Base-by-base conservation (phyloP, 2,329 filamentous ascomycete species). In the Monosporascus sp. region DNA sequence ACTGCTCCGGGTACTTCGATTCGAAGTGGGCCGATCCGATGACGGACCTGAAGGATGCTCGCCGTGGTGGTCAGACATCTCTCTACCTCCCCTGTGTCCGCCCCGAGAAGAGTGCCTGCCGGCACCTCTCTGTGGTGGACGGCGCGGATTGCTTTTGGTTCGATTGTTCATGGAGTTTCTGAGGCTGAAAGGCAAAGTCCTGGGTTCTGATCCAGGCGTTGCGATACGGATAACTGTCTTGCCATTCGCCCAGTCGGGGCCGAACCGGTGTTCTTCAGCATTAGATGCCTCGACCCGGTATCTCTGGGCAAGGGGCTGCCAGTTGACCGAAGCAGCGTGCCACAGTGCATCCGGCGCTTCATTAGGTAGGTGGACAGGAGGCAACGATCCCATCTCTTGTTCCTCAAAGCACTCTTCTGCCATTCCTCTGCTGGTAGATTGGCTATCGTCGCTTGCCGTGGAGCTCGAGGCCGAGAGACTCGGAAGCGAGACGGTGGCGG, bases 381-480 rank as follows among this genome's bases (percentile, higher is more conserved):
- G 88, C n/a, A 90, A 71, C 7, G 88, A 91, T 3, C 88, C 88
- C 75, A 88, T 88, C 67, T 91, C 87, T 63, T 89, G 87, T 64
- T 91, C 87, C 65, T 90, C 88, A 59, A 92, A 92, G 59, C 89
- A 90, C 56, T 89, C 86, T 58, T 91, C 88, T 6, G 88, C 87
- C 72, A 90, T 87, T 48, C 84, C 83, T 64, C 86, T 88, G 4
- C 84, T 84, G 17, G 76, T 77, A 20, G 79, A 66, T 31, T 77
- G 75, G 48, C 73, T 73, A 52, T 74, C 70, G 47, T 75, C 74
- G 27, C 69, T 66, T 19, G 64, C 73, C 5, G 64, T 55, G 52
- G 53, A 62, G 45, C 57, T 52, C 9, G 56, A 61, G 56, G 55
- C 65, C 54, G 59, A 73, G 69, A 48, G 72, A 57, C 54, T 65